Percentiles rank a stretch among this genome's conserved stretches.
These are phyloP conservation scores for Dothideomycetes sp. DNA, from an alignment of 2,329 filamentous ascomycete species.

Conservation along the genomic window DNA sequence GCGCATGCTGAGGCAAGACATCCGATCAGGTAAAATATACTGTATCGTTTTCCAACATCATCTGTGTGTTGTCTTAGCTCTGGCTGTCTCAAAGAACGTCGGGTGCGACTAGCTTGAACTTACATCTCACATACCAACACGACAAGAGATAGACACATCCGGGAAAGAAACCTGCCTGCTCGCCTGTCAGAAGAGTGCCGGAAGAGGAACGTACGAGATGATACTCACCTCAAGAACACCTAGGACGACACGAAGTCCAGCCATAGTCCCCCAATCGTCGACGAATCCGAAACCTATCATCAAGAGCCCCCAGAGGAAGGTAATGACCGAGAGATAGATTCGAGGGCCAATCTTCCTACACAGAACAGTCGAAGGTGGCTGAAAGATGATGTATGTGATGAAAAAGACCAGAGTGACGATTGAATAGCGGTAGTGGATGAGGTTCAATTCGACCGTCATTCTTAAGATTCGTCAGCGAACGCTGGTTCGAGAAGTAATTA, in stretches of 20 bases:
- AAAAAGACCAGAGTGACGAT: constrained; percentile 63
- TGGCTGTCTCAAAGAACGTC: too few relatives aligned
- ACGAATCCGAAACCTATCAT: constrained; percentile 56
- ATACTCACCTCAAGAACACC: constrained; percentile 56
- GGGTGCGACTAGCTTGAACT: too few relatives aligned
- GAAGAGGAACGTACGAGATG: constrained; percentile 56
- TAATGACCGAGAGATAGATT: constrained; percentile 15
- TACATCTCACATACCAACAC: constrained; percentile 4
- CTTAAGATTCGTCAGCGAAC: too few relatives aligned
- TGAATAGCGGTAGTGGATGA: too few relatives aligned
- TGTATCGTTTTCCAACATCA: constrained; percentile 25
- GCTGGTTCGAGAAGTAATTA: too few relatives aligned
- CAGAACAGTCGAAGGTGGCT: constrained; percentile 57
- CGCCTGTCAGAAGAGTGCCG: too few relatives aligned
- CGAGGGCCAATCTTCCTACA: constrained; percentile 49
- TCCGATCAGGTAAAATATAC: constrained; percentile 36
- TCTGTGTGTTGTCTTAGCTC: too few relatives aligned
- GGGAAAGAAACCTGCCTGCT: constrained; percentile 33
- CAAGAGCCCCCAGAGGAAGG: constrained; percentile 44
- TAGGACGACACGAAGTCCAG: constrained; percentile 45
- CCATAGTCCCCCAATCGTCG: constrained; percentile 37
- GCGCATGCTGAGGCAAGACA: constrained; percentile 32
- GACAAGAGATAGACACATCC: constrained; percentile 20
- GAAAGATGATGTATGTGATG: constrained; percentile 58
- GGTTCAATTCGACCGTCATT: too few relatives aligned